Conservation (phyloP, 1,284 basidiomycete species). For the Pyrrhoderma lamaoense region DNA sequence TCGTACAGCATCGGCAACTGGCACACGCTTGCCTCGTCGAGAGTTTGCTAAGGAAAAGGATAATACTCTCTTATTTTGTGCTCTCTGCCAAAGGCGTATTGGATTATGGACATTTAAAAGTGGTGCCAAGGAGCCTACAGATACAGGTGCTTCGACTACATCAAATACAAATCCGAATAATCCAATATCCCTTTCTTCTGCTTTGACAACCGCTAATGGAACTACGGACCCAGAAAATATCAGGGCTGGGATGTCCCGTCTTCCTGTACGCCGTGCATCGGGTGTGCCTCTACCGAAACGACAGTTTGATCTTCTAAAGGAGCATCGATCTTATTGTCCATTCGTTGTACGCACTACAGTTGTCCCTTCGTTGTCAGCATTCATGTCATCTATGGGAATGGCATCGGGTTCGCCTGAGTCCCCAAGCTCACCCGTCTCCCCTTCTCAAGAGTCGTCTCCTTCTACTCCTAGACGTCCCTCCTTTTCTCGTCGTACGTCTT, state of each 20-base stretch:
- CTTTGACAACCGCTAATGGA: background rate
- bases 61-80: constrained; percentile 51
- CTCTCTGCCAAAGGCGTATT: constrained; percentile 64
- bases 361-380: constrained; percentile 49
- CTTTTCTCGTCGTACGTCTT: background rate
- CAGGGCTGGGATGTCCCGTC: constrained; percentile 13
- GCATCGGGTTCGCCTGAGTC: background rate
- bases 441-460: background rate
- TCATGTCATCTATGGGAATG: constrained; percentile 16
- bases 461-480: background rate
- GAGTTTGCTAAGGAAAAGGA: constrained; percentile 30
- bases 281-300: constrained; percentile 32
- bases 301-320: constrained; percentile 64
- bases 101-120: constrained; percentile 66
- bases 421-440: background rate
- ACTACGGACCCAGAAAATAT: constrained; percentile 6
- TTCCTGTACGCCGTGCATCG: constrained; percentile 6
- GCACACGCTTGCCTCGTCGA: constrained; percentile 3
- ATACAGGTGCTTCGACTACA: background rate
- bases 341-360: constrained; percentile 65
- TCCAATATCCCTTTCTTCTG: background rate
- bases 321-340: constrained; percentile 76
- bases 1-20: constrained; percentile 7
- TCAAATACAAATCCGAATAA: constrained; percentile 1
- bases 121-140: constrained; percentile 10